Base-by-base conservation (phyloP, 192 early-diverging fungal species). In the Podila epicladia region DNA sequence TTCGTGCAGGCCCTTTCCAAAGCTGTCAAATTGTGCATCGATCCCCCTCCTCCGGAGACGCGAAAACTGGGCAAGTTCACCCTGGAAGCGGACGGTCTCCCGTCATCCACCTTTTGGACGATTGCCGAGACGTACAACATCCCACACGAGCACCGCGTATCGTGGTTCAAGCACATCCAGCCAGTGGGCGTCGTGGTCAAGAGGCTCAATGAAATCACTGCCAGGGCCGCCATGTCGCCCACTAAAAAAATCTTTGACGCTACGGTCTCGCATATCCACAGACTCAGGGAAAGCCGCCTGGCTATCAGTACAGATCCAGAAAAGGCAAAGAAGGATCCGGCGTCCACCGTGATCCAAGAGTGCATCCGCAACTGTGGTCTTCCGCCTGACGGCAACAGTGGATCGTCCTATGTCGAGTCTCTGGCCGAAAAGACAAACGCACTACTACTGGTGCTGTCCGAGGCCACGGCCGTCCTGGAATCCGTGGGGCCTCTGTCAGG, bases 11-110 rank as follows among this genome's bases (percentile, higher is more conserved):
- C 13, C 5, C 17, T 75, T 2, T 22, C 22, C 4, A 62, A 67
- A 90, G 89, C 58, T 78, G 85, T 19, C 89, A 35, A 15, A 9
- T 72, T 35, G 75, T 69, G 1, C 65, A 55, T 20, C 57, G 9
- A 29, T 31, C 8, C 37, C 3, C 35, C 5, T 0, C 70, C 76
- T 0, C 75, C 75, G 3, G 1, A 20, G 19, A 45, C 26, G 37
- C 17, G 61, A 4, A 62, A 61, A 9, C 19, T 79, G 15, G 76
- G 76, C 4, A 67, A 57, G 24, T 64, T 45, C 13, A 12, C n/a
- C 0, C 26, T 50, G 2, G 17, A 38, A 2, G 22, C 24, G 0
- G 58, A 41, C 9, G 2, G 20, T 4, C 51, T 71, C 32, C 79
- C 79, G 19, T 17, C 48, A 17, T 55, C 55, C 24, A 22, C 29